Base-by-base conservation (phyloP, 495 filamentous ascomycete species). In the Aspergillus haitiensis region DNA sequence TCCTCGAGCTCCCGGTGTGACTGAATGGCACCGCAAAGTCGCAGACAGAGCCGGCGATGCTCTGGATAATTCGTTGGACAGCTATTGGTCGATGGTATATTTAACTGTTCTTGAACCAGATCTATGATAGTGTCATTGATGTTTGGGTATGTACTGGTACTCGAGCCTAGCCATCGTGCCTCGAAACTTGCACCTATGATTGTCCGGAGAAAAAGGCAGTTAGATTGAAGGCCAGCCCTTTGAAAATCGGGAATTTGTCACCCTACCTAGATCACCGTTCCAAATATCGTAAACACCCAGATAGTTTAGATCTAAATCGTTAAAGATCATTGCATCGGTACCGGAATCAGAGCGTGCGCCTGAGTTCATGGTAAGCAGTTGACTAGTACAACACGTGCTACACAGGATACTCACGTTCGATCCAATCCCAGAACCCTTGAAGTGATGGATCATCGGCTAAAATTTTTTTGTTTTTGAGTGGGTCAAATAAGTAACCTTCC, bases 401-500 rank as follows among this genome's bases (percentile, higher is more conserved):
- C 49, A 27, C 12, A 21, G 6, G 37, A 16, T 33, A 74, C 84
- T 68, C 75, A 90, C 89, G 81, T 64, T 80, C 75, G 64, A 91
- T 72, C 89, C 89, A 93, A 42, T 75, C 78, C 92, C 92, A 97
- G 46, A 91, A 73, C 40, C 87, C 86, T 60, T 85, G 82, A 8
- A 96, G 76, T 79, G 84, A 88, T n/a, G 80, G 79, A 70, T 96
- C 88, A 63, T 93, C 87, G 1, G 78, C 71, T 2, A 89, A 72
- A 27, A 96, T 84, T 7, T 80, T 65, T 58, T 80, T 81, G 64
- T 96, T 97, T 33, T 75, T 82, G 10, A 70, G 64, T 59, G 81
- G 88, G 67, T 96, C 81, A 64, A 96, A 92, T 1, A 90, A 75
- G 67, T 97, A 97, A 1, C 89, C 88, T 67, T 89, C 86, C 57